Base-by-base conservation (phyloP, 2,329 filamentous ascomycete species). In the Botrytis pseudocinerea region DNA sequence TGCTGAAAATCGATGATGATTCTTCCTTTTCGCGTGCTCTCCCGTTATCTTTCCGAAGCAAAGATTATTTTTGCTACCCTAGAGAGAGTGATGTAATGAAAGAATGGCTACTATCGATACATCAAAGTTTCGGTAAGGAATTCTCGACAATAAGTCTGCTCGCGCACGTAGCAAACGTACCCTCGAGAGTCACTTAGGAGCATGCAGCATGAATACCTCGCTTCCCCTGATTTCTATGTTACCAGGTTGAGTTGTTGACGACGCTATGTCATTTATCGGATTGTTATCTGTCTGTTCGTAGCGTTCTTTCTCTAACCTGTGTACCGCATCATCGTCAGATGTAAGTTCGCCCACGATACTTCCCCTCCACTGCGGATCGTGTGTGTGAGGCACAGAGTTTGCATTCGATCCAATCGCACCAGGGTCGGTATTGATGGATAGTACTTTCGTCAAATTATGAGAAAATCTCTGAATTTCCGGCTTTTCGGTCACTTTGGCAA, bases 401-500 rank as follows among this genome's bases (percentile, higher is more conserved):
- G 5, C 4, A 38, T 44, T 46, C 32, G 20, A 20, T 44, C 12
- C 38, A 28, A 59, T 57, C 22, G n/a, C 10, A 57, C 28, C 38
- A 32, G 28, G 60, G 6, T 44, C 14, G 14, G 22, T 22, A 57
- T 20, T 14, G 46, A 72, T 71, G 8, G 72, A 71, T 22, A 77
- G 57, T 18, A 61, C 59, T 10, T 73, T 72, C 28, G 38, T 73
- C 63, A 77, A 42, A 40, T 57, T 60, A 62, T 76, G 75, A 42
- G 73, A 73, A 28, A 77, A 79, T 7, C 78, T 68, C 70, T 74
- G 75, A 32, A 80, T 76, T 62, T 80, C 82, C 0, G 83, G 82
- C 61, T 82, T 83, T 75, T 84, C 82, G 7, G 80, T 79, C 14
- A 83, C 84, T 72, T 84, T 83, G 66, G 82, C 80, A 8, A 85